Conservation (phyloP, 495 filamentous ascomycete species). For the Aspergillus nidulans region DNA sequence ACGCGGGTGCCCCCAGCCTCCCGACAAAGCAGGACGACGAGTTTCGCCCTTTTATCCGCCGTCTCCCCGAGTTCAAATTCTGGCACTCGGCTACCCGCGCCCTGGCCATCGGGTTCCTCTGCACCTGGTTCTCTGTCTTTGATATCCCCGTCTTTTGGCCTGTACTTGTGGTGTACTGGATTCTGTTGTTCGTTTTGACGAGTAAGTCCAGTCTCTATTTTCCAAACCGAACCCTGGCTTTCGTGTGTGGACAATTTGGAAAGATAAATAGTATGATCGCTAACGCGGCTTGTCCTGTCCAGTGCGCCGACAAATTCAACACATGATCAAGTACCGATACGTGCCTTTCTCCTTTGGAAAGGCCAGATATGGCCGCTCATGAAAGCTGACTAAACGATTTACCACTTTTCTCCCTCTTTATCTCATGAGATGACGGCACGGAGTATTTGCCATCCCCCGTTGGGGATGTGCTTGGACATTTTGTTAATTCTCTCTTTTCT, state of each 20-base stretch:
- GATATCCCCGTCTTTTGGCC: slow-evolving; percentile 99
- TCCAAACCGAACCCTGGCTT: not conserved
- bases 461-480: not conserved
- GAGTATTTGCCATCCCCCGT: slow-evolving; percentile 3
- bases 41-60: slow-evolving; percentile 93
- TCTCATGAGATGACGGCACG: slow-evolving; percentile 3
- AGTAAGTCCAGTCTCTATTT: slow-evolving; percentile 56
- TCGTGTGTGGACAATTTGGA: no score
- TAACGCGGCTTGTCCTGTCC: slow-evolving; percentile 1
- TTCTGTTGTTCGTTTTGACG: slow-evolving; percentile 90
- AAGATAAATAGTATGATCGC: no score
- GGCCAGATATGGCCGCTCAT: slow-evolving; percentile 62
- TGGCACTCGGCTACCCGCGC: slow-evolving; percentile 94
- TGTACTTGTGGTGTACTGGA: slow-evolving; percentile 95
- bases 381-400: slow-evolving; percentile 7
- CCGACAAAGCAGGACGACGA: slow-evolving; percentile 95
- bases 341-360: slow-evolving; percentile 94
- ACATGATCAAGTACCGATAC: slow-evolving; percentile 99
- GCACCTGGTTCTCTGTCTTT: slow-evolving; percentile 89
- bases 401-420: not conserved
- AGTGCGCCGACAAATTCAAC: slow-evolving; percentile 99
- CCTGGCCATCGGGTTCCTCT: slow-evolving; percentile 75
- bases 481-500: not conserved
- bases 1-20: slow-evolving; percentile 57
- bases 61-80: slow-evolving; percentile 99